These are phyloP conservation scores for Yamadazyma friedrichii DNA, from an alignment of 1,139 yeast genomes.

Conservation along the genomic window DNA sequence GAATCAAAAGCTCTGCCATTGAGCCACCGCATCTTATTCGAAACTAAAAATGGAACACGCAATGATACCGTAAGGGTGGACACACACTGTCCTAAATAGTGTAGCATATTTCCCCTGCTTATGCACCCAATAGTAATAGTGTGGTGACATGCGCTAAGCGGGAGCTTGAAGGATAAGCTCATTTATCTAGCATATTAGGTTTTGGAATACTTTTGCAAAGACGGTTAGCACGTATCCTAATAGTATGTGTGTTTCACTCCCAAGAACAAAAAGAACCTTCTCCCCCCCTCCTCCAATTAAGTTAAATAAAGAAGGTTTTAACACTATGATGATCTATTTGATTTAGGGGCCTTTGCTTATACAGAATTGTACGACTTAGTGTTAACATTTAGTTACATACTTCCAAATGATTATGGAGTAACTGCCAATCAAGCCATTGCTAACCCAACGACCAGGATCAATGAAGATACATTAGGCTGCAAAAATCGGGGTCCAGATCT, in stretches of 20 bases:
- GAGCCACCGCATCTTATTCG: constrained; percentile 26
- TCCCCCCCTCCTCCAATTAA: constrained; percentile 30
- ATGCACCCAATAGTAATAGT: too few species aligned
- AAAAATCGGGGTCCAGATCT: too few species aligned
- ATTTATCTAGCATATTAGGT: too few species aligned
- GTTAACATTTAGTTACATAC: constrained; percentile 62
- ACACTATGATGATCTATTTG: constrained; percentile 53
- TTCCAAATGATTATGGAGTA: constrained; percentile 64
- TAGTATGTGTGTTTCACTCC: constrained; percentile 57
- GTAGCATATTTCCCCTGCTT: too few species aligned
- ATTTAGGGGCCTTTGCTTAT: constrained; percentile 65
- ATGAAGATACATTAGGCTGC: too few species aligned
- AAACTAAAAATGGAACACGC: not conserved
- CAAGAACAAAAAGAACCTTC: constrained; percentile 50
- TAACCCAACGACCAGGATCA: too few species aligned
- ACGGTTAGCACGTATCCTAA: constrained; percentile 51
- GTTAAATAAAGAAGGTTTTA: constrained; percentile 31
- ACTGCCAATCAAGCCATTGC: constrained; percentile 69
- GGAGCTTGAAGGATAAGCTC: too few species aligned
- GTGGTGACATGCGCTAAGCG: too few species aligned
- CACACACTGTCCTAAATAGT: too few species aligned
- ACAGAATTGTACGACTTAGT: constrained; percentile 64
- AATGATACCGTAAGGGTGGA: not conserved
- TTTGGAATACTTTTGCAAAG: constrained; percentile 65
- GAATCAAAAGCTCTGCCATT: constrained; percentile 32